Base-by-base conservation (phyloP, 495 filamentous ascomycete species). In the Neurospora sp. region DNA sequence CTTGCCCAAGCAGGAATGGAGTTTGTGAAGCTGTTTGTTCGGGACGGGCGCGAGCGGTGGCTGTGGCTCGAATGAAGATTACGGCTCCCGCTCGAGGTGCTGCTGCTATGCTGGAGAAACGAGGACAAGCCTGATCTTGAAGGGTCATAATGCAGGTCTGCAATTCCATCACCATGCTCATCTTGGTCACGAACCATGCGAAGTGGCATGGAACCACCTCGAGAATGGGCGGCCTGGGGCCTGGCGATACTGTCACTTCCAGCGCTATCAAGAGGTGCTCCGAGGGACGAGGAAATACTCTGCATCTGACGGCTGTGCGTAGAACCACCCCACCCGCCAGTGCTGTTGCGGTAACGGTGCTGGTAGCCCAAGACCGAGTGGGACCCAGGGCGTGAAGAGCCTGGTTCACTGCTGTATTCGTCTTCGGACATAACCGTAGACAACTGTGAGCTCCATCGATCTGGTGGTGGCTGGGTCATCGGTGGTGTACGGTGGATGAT, bases 401-500 rank as follows among this genome's bases (percentile, higher is more conserved):
- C 69, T 8, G 71, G 76, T 12, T 80, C 77, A 74, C 85, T 86
- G 69, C 81, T 81, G 18, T 74, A 81, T 65, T 86, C 85, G 81
- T 88, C 88, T 72, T 90, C 88, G 27, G 92, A 93, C 70, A 87
- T 86, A 39, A 93, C 90, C 20, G 90, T 90, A 22, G 92, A 93
- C 14, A 94, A 85, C 78, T 92, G 90, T 76, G 90, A 89, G 79
- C 90, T 92, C 88, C 90, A 92, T 82, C 88, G 87, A 70, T 88
- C 85, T 65, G 83, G 79, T 47, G 78, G 75, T 72, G 80, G 76
- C 73, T 78, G 75, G 72, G 80, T 74, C 79, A 81, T 79, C 74
- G 77, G 80, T 71, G 71, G 75, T 18, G 74, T 73, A 41, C 74
- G 77, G 45, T 72, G 72, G 71, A 69, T 44, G 68, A 73, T 53